These are phyloP conservation scores for Hanseniaspora lachancei DNA, from an alignment of 805 yeast genomes.

Conservation along the genomic window DNA sequence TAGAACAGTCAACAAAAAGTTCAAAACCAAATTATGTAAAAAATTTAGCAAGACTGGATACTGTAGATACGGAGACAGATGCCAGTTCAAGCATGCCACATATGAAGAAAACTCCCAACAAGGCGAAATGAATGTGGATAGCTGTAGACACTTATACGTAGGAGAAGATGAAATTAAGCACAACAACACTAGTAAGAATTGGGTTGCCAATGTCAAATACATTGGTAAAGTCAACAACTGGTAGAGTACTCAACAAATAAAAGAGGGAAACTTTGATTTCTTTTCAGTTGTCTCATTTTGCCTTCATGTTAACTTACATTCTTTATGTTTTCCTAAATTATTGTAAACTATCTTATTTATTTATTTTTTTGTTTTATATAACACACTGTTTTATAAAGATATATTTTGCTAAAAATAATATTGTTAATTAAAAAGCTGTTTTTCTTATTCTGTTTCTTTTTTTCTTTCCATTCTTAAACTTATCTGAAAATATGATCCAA, in stretches of 20 bases:
- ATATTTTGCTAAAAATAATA: no score
- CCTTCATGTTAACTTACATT: no score
- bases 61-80: constrained; percentile 81
- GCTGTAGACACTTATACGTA: constrained; percentile 9
- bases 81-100: constrained; percentile 76
- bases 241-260: neutral
- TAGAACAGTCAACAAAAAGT: constrained; percentile 58
- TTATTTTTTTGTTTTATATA: neutral
- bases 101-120: constrained; percentile 19
- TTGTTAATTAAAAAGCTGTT: no score
- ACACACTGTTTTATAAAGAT: neutral
- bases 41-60: constrained; percentile 73
- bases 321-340: no score
- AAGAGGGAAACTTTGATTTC: no score
- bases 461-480: neutral
- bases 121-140: constrained; percentile 12
- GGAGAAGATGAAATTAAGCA: neutral
- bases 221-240: constrained; percentile 11
- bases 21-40: constrained; percentile 83
- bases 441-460: neutral
- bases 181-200: neutral
- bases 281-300: neutral
- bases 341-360: neutral
- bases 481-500: constrained; percentile 13
- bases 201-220: constrained; percentile 12